These are phyloP conservation scores for Sungouiozyma intestinalis DNA, from an alignment of 805 yeast genomes.

Conservation along the genomic window DNA sequence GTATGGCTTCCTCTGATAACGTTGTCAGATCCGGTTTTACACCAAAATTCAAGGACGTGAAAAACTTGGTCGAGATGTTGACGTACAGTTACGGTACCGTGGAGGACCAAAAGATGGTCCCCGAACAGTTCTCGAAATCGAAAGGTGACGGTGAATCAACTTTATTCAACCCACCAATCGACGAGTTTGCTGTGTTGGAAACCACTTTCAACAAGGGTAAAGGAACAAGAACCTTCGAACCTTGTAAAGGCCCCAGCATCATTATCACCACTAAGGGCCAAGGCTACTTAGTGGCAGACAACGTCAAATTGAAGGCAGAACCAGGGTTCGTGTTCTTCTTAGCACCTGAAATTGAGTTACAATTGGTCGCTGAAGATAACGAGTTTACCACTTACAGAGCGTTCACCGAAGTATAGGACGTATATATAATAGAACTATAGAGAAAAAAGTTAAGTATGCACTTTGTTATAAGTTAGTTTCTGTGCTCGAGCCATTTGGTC, in stretches of 20 bases:
- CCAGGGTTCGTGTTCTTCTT: conserved; percentile 78
- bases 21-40: conserved; percentile 98
- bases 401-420: conserved; percentile 48
- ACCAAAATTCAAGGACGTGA: conserved; percentile 96
- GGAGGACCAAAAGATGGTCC: conserved; percentile 84
- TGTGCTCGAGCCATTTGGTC: conserved; percentile 39
- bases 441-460: neutral
- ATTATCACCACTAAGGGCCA: conserved; percentile 73
- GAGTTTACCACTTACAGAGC: conserved; percentile 83
- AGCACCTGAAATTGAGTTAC: conserved; percentile 64
- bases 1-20: conserved; percentile 99
- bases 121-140: conserved; percentile 39
- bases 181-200: conserved; percentile 89
- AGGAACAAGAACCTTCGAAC: conserved; percentile 45
- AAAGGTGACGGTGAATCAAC: conserved; percentile 56
- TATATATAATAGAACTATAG: neutral
- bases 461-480: neutral
- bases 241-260: conserved; percentile 79
- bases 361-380: conserved; percentile 40
- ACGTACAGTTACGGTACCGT: conserved; percentile 85
- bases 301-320: conserved; percentile 38
- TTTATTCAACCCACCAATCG: conserved; percentile 91
- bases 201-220: conserved; percentile 45
- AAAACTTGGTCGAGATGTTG: conserved; percentile 79
- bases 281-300: conserved; percentile 44